Percentiles rank a stretch among this genome's conserved stretches.
phyloP scores from a whole-genome alignment of 2,329 filamentous ascomycete species.

The Pyricularia sp. region DNA sequence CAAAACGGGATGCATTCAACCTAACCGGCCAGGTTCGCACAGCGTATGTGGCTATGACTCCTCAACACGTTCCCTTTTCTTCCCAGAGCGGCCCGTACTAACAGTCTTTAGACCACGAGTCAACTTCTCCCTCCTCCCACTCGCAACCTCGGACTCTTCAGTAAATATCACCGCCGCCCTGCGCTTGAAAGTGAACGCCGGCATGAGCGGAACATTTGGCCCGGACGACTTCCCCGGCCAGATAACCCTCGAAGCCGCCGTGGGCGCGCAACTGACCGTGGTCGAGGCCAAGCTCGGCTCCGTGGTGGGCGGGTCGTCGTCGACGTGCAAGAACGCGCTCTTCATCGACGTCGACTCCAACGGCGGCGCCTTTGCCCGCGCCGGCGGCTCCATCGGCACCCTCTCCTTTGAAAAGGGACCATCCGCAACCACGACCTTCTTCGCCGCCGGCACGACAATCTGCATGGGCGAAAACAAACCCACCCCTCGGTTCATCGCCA shows the following conservation, averaged over 20 bases:
- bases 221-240: not conserved
- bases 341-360: conserved; percentile 9
- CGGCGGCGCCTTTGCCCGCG: conserved; percentile 6
- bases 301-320: not conserved
- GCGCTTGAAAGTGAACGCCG: conserved; percentile 7
- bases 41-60: not conserved
- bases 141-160: conserved; percentile 3
- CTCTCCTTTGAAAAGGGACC: conserved; percentile 1
- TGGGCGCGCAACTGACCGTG: conserved; percentile 7
- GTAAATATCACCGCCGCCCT: conserved; percentile 9
- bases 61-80: not conserved
- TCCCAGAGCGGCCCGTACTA: not conserved
- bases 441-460: conserved; percentile 8
- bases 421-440: conserved; percentile 6
- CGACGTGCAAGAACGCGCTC: conserved; percentile 6
- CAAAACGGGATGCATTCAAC: not conserved
- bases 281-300: conserved; percentile 8
- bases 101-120: conserved; percentile 4
- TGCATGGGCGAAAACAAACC: conserved; percentile 5
- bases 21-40: not conserved
- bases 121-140: conserved; percentile 8
- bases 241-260: conserved; percentile 4
- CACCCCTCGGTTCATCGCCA: not conserved
- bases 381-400: conserved; percentile 3
- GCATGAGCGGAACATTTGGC: conserved; percentile 5